Evolutionary conservation across 257 asterid species (phyloP), one percentile per base, ranked within the genome.

Genomic region (Gentiana macrophylla): DNA sequence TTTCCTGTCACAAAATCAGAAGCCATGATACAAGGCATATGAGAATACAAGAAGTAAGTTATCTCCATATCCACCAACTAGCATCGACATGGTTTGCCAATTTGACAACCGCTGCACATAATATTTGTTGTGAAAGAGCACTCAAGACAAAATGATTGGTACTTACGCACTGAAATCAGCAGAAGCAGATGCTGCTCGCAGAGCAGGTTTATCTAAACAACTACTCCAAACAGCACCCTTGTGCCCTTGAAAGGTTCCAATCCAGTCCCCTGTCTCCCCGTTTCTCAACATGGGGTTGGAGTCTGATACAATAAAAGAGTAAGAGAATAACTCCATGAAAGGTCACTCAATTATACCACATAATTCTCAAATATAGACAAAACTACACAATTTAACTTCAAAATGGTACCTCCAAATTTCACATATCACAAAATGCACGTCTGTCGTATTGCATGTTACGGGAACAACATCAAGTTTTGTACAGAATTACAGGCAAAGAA

Each of bases 181-280:
- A 62, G 98, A 85, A 2, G 94, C 97, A 60, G 98, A 78, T 54
- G 98, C 98, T 56, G 93, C 95, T 53, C 94, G 97, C 50, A 91
- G 69, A 49, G 94, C 98, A 63, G 79, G 74, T 65, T 85, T 91
- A 77, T 87, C 97, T 66, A 91, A 70, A 79, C 94, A 79, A 74
- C 90, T 78, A 75, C 95, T 81, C 98, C 97, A 91, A 49, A 91
- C 98, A 43, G 98, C 98, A 64, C 98, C 98, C 67, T 91, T 91
- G 75, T 91, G 98, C 64, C 98, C 98, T 74, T 79, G 84, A 72
- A 87, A 91, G 65, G 97, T 91, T 68, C 98, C 98, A 73, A 91
- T 77, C 98, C 98, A 91, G 58, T 91, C 98, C 32, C 98, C 98
- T 4, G 98, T 87, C 78, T 85, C 97, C 49, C 98, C 98, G 64